Conservation (phyloP, 2,329 filamentous ascomycete species). For the Diaporthe citri region DNA sequence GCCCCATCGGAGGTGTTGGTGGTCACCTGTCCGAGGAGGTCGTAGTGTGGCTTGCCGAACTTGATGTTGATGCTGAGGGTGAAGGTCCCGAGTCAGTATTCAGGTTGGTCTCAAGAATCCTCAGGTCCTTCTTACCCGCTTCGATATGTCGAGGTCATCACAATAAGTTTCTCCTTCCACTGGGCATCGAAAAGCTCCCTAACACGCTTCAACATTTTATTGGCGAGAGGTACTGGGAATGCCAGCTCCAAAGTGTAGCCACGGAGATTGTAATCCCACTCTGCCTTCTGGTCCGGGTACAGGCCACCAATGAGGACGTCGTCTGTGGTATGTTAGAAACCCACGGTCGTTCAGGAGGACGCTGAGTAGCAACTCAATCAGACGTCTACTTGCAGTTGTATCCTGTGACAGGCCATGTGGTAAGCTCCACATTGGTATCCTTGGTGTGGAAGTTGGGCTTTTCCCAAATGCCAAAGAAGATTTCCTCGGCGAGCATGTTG, state of each 20-base stretch:
- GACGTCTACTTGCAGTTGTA: conserved; percentile 52
- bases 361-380: too few relatives aligned
- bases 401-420: conserved; percentile 63
- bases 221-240: conserved; percentile 63
- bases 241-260: conserved; percentile 65
- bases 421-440: conserved; percentile 57
- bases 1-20: conserved; percentile 60
- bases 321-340: conserved; percentile 47
- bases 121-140: conserved; percentile 49
- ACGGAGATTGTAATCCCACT: conserved; percentile 63
- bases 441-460: conserved; percentile 66
- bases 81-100: neutral
- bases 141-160: conserved; percentile 64
- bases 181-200: conserved; percentile 62
- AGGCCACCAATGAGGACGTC: conserved; percentile 66
- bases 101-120: conserved; percentile 52
- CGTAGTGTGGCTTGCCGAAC: conserved; percentile 62
- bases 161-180: conserved; percentile 52
- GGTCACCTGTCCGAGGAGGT: conserved; percentile 63
- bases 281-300: conserved; percentile 60
- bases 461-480: conserved; percentile 63
- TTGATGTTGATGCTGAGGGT: conserved; percentile 53
- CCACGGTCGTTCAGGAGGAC: neutral
- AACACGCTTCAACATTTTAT: conserved; percentile 62
- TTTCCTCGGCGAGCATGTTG: conserved; percentile 62